Conservation (phyloP, 1,284 basidiomycete species). For the Exsudoporus floridanus region DNA sequence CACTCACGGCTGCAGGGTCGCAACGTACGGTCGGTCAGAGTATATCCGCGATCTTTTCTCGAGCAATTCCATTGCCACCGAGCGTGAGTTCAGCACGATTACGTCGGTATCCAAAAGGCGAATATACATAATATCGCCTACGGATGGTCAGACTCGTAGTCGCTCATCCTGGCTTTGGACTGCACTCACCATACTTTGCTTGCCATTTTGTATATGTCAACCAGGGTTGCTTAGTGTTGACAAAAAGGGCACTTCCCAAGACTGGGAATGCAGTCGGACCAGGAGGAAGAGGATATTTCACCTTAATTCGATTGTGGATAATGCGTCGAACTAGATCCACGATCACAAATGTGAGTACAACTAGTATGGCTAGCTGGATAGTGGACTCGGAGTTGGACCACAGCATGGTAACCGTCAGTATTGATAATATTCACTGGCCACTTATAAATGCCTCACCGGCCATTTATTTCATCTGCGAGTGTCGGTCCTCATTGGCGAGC, state of each 20-base stretch:
- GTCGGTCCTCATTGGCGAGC: too few species aligned
- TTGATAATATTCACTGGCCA: neutral
- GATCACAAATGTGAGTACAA: neutral
- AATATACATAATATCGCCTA: constrained; percentile 16
- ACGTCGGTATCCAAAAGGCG: constrained; percentile 11
- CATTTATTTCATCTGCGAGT: too few species aligned
- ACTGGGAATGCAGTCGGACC: constrained; percentile 12
- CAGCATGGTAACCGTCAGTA: neutral
- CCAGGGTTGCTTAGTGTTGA: constrained; percentile 6
- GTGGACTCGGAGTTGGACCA: neutral
- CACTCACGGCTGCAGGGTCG: constrained; percentile 8
- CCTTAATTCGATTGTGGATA: neutral
- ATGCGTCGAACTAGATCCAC: neutral
- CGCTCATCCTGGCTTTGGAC: neutral
- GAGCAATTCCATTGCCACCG: constrained; percentile 4
- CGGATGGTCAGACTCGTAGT: neutral
- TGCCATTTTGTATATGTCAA: constrained; percentile 15
- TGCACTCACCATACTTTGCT: constrained; percentile 11
- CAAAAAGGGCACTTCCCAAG: constrained; percentile 10
- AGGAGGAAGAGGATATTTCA: constrained; percentile 7
- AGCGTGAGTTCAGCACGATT: constrained; percentile 9
- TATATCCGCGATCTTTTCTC: constrained; percentile 20
- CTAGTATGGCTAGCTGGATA: neutral
- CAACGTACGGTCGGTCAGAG: constrained; percentile 16
- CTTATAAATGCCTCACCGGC: too few species aligned